Base-by-base conservation (phyloP, 2,329 filamentous ascomycete genomes). In the Diplodia corticola region DNA sequence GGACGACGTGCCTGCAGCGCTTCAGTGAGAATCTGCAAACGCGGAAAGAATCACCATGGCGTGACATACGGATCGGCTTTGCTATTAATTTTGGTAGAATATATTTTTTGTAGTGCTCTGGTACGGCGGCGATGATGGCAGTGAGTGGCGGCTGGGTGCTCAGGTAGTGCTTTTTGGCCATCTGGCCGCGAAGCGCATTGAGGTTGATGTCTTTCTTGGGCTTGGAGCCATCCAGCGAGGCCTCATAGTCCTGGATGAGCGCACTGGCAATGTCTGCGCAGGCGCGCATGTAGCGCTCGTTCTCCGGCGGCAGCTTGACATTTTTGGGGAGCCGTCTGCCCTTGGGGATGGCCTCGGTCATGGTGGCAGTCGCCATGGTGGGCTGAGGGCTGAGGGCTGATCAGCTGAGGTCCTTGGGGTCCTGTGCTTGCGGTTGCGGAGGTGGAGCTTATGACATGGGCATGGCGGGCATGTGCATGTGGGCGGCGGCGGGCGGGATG, bases 21-120 rank as follows among this genome's bases (percentile, higher is more conserved):
- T 35, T 71, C 48, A 73, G 65, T 28, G 1, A 50, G 48, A 35
- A 22, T n/a, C 28, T 44, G 9, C 9, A 7, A 2, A 17, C n/a
- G 17, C 44, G 26, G 44, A 15, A 53, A 24, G 15, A 66, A 40
- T 33, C 28, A 10, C 24, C 9, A 10, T 4, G 7, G 17, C 3
- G 3, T 48, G 48, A 81, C 85, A 73, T 84, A 90, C 91, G 86
- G 68, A 99, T 98, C 1, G 95, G 95, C 80, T 99, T 99, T 28
- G 96, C 95, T 72, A 99, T 93, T 69, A 99, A 83, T 80, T 97
- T 97, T 22, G 93, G 95, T 69, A 98, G 81, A 68, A 99, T 97
- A 74, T 98, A 98, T 82, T 98, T 99, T 84, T 98, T 99, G 82
- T 98, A 97, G 78, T 98, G 93, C 77, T 99, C 95, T n/a, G 96